phyloP scores from a whole-genome alignment of 306 rosid genomes.

The Vigna nakashimae region DNA sequence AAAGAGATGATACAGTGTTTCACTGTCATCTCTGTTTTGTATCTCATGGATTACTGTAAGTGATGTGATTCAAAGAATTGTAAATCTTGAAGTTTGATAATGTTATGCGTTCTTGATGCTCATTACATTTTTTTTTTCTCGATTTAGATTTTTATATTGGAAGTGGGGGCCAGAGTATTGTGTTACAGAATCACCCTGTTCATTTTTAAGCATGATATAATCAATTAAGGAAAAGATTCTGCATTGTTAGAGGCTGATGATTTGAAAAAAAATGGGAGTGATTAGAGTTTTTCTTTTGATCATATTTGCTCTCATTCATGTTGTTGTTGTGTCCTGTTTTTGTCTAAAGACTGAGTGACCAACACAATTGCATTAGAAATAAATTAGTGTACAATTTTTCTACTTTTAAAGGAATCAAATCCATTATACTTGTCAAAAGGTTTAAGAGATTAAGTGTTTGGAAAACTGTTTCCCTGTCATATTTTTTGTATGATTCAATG shows the following conservation, averaged over 20 bases:
- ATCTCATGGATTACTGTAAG: conserved; percentile 9
- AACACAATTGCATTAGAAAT: background rate
- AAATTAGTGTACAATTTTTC: background rate
- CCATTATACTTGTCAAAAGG: background rate
- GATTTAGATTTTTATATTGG: too few relatives aligned
- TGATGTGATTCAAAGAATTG: conserved; percentile 20
- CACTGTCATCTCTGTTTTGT: background rate
- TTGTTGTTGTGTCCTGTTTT: background rate
- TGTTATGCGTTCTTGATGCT: background rate
- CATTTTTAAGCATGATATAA: too few relatives aligned
- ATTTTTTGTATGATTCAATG: background rate
- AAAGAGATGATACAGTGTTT: conserved; percentile 6
- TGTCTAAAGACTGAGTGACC: background rate
- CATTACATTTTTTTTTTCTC: background rate
- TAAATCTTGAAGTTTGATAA: conserved; percentile 3
- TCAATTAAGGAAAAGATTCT: too few relatives aligned
- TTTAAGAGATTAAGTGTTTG: background rate
- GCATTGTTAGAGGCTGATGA: too few relatives aligned
- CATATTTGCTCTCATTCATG: background rate
- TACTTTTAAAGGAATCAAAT: background rate
- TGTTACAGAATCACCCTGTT: too few relatives aligned
- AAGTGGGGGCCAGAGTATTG: background rate
- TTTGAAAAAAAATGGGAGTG: too few relatives aligned
- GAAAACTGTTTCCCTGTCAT: background rate
- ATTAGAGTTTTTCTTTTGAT: background rate